A percentile compares a stretch with the other conserved stretches of the same genome.
These are phyloP conservation scores for Coemansia sp. DNA, from an alignment of 192 early-diverging fungal genomes.

Conservation along the genomic window DNA sequence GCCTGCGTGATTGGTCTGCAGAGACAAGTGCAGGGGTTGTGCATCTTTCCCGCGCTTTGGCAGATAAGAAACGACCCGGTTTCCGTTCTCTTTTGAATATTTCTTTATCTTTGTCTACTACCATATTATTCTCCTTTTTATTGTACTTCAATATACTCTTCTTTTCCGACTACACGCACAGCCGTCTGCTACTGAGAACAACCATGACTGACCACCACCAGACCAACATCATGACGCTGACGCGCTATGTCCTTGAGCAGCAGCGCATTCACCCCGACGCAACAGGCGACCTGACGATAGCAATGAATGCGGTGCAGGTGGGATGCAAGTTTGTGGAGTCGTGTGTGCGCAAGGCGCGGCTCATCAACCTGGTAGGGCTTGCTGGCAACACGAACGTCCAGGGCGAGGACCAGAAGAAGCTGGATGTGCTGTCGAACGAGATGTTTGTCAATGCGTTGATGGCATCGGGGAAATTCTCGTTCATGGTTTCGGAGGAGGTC, in stretches of 20 bases:
- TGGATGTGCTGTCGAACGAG: slow-evolving; percentile 96
- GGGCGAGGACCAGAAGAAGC: slow-evolving; percentile 94
- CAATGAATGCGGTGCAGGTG: slow-evolving; percentile 85
- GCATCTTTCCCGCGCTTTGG: too few species aligned
- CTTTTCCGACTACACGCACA: not conserved
- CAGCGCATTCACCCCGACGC: slow-evolving; percentile 85
- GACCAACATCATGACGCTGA: slow-evolving; percentile 93
- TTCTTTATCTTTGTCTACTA: too few species aligned
- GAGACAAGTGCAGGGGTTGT: too few species aligned
- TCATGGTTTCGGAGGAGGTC: slow-evolving; percentile 96
- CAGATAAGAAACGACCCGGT: too few species aligned
- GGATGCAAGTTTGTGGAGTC: slow-evolving; percentile 98
- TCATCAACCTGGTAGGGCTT: slow-evolving; percentile 93
- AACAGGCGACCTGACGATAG: slow-evolving; percentile 90
- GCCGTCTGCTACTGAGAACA: not conserved
- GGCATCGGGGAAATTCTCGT: slow-evolving; percentile 83
- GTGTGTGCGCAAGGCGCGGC: slow-evolving; percentile 93
- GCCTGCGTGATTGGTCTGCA: too few species aligned
- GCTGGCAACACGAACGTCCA: slow-evolving; percentile 88
- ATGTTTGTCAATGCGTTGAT: slow-evolving; percentile 95
- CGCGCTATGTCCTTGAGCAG: slow-evolving; percentile 85
- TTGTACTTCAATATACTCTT: not conserved
- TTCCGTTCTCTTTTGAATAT: too few species aligned
- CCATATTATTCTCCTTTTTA: not conserved
- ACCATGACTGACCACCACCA: slow-evolving; percentile 60